These are phyloP conservation scores for Beauveria scarabaeidicola DNA, from an alignment of 2,329 filamentous ascomycete genomes.

Conservation along the genomic window DNA sequence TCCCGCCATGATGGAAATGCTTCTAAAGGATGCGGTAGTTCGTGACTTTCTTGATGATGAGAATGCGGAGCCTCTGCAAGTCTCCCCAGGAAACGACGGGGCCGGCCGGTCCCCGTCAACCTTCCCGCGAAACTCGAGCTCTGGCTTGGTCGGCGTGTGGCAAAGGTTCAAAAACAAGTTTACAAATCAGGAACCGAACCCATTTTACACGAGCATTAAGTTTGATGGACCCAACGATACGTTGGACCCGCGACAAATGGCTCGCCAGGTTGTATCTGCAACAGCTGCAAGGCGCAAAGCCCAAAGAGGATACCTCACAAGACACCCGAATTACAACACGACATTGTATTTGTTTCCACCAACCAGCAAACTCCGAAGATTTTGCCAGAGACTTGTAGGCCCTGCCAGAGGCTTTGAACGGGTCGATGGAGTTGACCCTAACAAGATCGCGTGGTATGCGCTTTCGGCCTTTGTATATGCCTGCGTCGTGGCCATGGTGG, in stretches of 20 bases:
- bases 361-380: constrained; percentile 63
- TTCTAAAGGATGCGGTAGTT: constrained; percentile 92
- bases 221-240: constrained; percentile 68
- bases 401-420: constrained; percentile 81
- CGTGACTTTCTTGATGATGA: constrained; percentile 83
- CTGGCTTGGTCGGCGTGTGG: constrained; percentile 51
- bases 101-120: neutral
- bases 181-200: constrained; percentile 71
- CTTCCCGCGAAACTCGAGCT: neutral
- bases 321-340: constrained; percentile 86
- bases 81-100: constrained; percentile 18
- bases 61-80: constrained; percentile 22
- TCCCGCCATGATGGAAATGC: constrained; percentile 86
- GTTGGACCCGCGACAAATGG: constrained; percentile 78
- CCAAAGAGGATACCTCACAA: constrained; percentile 81
- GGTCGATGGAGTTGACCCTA: constrained; percentile 82
- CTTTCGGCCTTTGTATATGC: constrained; percentile 93
- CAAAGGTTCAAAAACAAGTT: constrained; percentile 47
- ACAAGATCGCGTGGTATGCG: constrained; percentile 81
- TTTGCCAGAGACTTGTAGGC: constrained; percentile 86
- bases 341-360: constrained; percentile 82
- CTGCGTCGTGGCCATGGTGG: constrained; percentile 94
- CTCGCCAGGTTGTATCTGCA: constrained; percentile 78
- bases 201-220: constrained; percentile 74
- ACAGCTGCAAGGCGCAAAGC: constrained; percentile 75